These are phyloP conservation scores for Pezicula rhizophila DNA, from an alignment of 2,329 filamentous ascomycete genomes.

Conservation along the genomic window DNA sequence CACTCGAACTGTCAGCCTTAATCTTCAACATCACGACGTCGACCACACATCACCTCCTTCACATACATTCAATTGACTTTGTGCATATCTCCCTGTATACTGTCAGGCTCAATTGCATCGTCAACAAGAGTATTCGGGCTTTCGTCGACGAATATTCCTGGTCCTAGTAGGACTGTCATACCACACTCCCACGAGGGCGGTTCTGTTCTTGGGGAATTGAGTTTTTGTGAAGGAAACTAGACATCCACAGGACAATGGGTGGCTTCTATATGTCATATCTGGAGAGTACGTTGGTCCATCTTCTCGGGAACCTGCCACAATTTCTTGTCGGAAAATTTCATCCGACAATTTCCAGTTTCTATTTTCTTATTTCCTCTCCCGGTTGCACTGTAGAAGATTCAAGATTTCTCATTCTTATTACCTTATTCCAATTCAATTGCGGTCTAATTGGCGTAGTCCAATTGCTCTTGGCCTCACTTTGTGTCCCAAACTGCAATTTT, in stretches of 20 bases:
- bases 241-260: constrained; percentile 39
- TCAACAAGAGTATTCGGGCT: constrained; percentile 18
- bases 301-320: constrained; percentile 11
- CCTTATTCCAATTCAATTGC: not conserved
- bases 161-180: constrained; percentile 18
- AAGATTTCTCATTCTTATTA: not conserved
- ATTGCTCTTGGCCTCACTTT: too few species aligned
- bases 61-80: constrained; percentile 23
- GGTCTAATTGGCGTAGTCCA: not conserved
- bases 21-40: constrained; percentile 27
- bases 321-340: constrained; percentile 19
- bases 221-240: constrained; percentile 12
- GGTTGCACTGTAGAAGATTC: constrained; percentile 8
- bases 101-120: constrained; percentile 52
- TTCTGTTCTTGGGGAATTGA: constrained; percentile 13
- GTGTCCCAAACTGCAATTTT: too few species aligned
- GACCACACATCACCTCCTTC: constrained; percentile 26
- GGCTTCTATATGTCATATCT: constrained; percentile 55
- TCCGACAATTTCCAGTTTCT: constrained; percentile 10
- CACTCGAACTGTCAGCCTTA: constrained; percentile 28
- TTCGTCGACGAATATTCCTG: constrained; percentile 19
- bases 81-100: constrained; percentile 34
- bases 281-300: constrained; percentile 27
- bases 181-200: constrained; percentile 19
- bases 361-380: constrained; percentile 2